A percentile compares a stretch with the other conserved stretches of the same genome.
These are phyloP conservation scores for Thinopyrum elongatum DNA, from an alignment of 176 grass and related monocot genomes.

Conservation along the genomic window DNA sequence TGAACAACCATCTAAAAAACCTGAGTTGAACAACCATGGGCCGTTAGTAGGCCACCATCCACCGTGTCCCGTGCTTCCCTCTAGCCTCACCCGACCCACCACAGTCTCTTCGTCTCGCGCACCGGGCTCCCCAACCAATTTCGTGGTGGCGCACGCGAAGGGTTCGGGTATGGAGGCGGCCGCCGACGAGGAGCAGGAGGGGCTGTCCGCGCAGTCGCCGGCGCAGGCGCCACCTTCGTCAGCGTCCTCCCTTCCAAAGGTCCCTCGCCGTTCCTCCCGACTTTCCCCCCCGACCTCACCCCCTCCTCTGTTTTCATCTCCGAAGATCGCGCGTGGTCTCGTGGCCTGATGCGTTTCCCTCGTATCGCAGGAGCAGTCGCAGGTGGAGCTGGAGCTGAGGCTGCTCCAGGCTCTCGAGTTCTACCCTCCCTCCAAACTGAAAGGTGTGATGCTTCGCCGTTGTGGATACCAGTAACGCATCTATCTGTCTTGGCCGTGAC, in stretches of 20 bases:
- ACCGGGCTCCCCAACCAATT: not conserved
- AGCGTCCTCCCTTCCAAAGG: constrained; percentile 72
- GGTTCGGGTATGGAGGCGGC: constrained; percentile 32
- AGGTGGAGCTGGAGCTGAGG: constrained; percentile 66
- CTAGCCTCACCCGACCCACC: not conserved
- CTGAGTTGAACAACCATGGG: not conserved
- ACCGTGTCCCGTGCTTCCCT: not conserved
- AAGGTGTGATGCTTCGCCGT: constrained; percentile 30
- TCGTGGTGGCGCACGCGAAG: constrained; percentile 12
- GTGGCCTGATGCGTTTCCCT: not conserved
- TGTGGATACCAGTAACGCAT: not conserved
- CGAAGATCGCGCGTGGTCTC: not conserved
- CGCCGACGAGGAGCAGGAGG: constrained; percentile 55
- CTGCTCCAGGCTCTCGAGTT: constrained; percentile 59
- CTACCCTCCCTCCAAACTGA: constrained; percentile 63
- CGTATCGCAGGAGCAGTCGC: constrained; percentile 51
- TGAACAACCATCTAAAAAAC: no score
- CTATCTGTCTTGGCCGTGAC: not conserved
- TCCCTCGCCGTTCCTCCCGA: not conserved
- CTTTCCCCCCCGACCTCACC: not conserved
- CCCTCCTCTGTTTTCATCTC: not conserved
- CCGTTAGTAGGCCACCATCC: not conserved
- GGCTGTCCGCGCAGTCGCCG: constrained; percentile 49
- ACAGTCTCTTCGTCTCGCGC: not conserved
- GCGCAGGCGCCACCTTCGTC: constrained; percentile 64